Conservation (phyloP, 2,329 filamentous ascomycete species). For the Orbilia oligospora region DNA sequence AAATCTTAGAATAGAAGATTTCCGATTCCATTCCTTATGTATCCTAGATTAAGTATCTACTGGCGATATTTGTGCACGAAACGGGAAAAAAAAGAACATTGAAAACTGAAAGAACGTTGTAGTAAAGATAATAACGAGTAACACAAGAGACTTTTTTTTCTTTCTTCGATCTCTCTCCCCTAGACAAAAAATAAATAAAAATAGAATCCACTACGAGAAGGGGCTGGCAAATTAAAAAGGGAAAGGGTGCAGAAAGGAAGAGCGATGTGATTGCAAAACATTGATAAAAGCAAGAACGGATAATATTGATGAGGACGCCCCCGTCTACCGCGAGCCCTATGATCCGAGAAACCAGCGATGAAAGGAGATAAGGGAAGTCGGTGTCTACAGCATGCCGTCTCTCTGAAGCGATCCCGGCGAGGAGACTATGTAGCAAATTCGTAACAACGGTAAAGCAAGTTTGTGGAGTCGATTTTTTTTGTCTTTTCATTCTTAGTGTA, state of each 20-base stretch:
- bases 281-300: conserved; percentile 11
- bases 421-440: conserved; percentile 6
- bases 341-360: conserved; percentile 29
- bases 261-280: conserved; percentile 10
- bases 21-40: conserved; percentile 34
- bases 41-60: conserved; percentile 46
- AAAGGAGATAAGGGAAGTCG: conserved; percentile 37
- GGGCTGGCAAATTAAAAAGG: conserved; percentile 19
- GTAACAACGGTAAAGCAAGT: not conserved
- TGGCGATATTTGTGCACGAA: conserved; percentile 32
- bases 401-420: conserved; percentile 16
- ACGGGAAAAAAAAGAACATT: conserved; percentile 8
- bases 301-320: conserved; percentile 16
- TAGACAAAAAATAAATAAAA: conserved; percentile 9
- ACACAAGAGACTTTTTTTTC: conserved; percentile 16
- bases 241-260: conserved; percentile 23
- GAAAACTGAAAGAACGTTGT: not conserved
- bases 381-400: conserved; percentile 28
- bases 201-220: conserved; percentile 11
- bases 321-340: conserved; percentile 24
- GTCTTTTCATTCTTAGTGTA: conserved; percentile 17
- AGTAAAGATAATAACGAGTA: not conserved
- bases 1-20: conserved; percentile 4
- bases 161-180: conserved; percentile 28
- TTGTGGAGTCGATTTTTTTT: conserved; percentile 1